Percentiles rank a stretch among this genome's conserved stretches.
phyloP scores from a whole-genome alignment of 371 early-diverging fungal species.

The Coemansia sp. region DNA sequence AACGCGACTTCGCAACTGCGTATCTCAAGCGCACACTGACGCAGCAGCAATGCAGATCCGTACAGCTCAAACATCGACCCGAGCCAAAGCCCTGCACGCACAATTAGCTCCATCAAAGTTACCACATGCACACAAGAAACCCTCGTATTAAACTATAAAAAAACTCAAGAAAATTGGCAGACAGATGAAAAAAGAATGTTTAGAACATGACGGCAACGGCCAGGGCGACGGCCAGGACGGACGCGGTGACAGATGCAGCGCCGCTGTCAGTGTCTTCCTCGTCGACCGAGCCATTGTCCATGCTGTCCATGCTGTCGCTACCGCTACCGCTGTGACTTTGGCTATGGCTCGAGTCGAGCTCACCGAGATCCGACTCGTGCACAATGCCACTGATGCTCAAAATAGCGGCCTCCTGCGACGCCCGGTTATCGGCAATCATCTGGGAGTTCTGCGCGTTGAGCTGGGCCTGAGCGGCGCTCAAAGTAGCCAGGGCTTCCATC shows the following conservation, averaged over 20 bases:
- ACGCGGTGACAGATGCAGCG: conserved; percentile 26
- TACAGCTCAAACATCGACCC: neutral
- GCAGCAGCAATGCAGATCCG: neutral
- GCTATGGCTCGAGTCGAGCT: conserved; percentile 11
- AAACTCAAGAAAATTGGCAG: conserved; percentile 28
- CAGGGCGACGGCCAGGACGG: conserved; percentile 39
- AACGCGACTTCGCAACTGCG: neutral
- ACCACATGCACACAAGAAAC: neutral
- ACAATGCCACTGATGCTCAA: conserved; percentile 31
- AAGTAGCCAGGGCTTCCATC: conserved; percentile 36
- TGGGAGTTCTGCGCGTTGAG: conserved; percentile 36
- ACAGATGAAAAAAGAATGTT: neutral
- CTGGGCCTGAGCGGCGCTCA: conserved; percentile 43
- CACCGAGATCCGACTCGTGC: conserved; percentile 15
- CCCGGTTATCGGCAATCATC: conserved; percentile 31
- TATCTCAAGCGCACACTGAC: neutral
- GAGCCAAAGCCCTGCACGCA: neutral
- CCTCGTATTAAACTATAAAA: neutral
- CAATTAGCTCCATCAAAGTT: neutral
- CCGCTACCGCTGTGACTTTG: neutral
- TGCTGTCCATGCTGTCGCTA: conserved; percentile 2
- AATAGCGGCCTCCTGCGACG: conserved; percentile 41
- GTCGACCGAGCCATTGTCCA: conserved; percentile 8
- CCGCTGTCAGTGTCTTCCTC: conserved; percentile 19
- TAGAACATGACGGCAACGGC: conserved; percentile 44